A percentile compares a stretch with the other conserved stretches of the same genome.
Evolutionary conservation across 176 grass and related monocot species (phyloP).

Genomic region (Elaeis guineensis): DNA sequence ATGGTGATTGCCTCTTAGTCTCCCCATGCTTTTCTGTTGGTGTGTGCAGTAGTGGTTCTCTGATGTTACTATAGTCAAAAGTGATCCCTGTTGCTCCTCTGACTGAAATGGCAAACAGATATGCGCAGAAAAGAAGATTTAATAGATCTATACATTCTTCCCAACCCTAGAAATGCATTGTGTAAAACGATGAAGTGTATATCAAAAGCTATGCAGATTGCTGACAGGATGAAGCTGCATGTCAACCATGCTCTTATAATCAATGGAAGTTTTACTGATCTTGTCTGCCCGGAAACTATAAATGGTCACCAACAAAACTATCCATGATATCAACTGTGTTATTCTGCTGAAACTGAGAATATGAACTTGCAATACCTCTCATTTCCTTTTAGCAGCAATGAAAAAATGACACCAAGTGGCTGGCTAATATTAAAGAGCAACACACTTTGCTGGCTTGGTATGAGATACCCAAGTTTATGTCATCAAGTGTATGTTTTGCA

Average conservation of each 20-base stretch:
- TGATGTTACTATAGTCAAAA: conserved; percentile 31
- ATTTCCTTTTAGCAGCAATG: conserved; percentile 30
- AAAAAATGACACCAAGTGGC: conserved; percentile 37
- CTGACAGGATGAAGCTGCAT: conserved; percentile 64
- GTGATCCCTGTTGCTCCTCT: conserved; percentile 75
- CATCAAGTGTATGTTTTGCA: conserved; percentile 27
- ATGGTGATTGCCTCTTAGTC: conserved; percentile 47
- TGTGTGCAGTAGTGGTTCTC: conserved; percentile 56
- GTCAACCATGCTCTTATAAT: conserved; percentile 70
- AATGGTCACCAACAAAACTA: conserved; percentile 45
- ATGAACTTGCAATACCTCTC: conserved; percentile 37
- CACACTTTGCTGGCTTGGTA: conserved; percentile 66
- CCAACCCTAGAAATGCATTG: conserved; percentile 28
- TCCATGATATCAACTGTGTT: conserved; percentile 64
- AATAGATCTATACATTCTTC: conserved; percentile 42
- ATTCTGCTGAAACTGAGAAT: conserved; percentile 41
- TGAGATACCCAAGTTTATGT: conserved; percentile 29
- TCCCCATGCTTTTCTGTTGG: conserved; percentile 43
- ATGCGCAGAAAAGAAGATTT: conserved; percentile 34
- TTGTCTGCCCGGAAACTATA: conserved; percentile 51
- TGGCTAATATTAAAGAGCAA: conserved; percentile 56
- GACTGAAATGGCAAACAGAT: conserved; percentile 51
- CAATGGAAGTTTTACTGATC: conserved; percentile 45
- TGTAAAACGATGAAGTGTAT: conserved; percentile 36
- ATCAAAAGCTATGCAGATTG: conserved; percentile 45